Evolutionary conservation across 768 basidiomycete genomes (phyloP).

Genomic region (Trametes cinnabarina): DNA sequence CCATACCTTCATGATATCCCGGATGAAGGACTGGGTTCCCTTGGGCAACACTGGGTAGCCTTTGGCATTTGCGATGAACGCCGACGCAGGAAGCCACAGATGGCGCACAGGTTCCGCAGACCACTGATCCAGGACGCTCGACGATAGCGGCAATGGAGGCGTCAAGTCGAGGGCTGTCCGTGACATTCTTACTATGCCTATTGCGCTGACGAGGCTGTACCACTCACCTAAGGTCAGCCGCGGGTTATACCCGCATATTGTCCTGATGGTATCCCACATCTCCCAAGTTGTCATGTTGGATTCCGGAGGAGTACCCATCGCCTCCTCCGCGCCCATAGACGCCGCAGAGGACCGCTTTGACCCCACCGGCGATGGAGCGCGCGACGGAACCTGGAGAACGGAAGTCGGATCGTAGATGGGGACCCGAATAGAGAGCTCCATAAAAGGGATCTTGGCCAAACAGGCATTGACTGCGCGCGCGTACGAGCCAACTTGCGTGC

Average conservation of each 20-base stretch:
- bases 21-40: conserved; percentile 86
- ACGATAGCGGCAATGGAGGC: conserved; percentile 77
- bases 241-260: conserved; percentile 80
- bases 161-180: conserved; percentile 84
- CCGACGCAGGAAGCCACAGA: conserved; percentile 83
- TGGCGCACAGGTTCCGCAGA: conserved; percentile 89
- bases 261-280: conserved; percentile 95
- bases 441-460: conserved; percentile 64
- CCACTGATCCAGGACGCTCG: conserved; percentile 83
- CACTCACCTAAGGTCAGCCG: conserved; percentile 69
- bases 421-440: conserved; percentile 79
- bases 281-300: conserved; percentile 72
- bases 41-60: conserved; percentile 97
- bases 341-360: neutral
- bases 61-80: conserved; percentile 94
- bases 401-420: conserved; percentile 73
- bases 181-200: conserved; percentile 17
- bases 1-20: conserved; percentile 82
- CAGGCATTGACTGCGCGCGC: conserved; percentile 86
- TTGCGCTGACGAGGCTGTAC: neutral
- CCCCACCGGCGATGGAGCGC: conserved; percentile 25
- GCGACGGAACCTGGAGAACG: conserved; percentile 41
- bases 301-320: conserved; percentile 18
- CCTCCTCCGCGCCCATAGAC: neutral
- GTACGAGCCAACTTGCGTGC: conserved; percentile 85